Conservation (phyloP, 768 basidiomycete genomes). For the Hericium erinaceus region DNA sequence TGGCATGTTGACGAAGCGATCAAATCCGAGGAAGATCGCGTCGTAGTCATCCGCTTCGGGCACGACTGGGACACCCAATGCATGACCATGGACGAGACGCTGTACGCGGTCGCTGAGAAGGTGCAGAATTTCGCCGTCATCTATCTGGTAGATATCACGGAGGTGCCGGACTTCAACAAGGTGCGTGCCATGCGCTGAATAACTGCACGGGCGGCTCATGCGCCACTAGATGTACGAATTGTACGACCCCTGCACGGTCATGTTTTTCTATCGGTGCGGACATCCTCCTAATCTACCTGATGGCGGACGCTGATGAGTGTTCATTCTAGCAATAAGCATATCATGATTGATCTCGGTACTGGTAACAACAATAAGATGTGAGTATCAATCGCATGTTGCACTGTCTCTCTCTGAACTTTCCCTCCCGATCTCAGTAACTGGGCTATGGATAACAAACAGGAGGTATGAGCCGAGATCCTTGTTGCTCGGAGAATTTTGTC, state of each 20-base stretch:
- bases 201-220: neutral
- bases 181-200: constrained; percentile 28
- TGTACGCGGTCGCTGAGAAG: constrained; percentile 86
- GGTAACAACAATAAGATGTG: constrained; percentile 99
- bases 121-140: constrained; percentile 99
- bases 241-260: constrained; percentile 94
- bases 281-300: too few relatives aligned
- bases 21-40: constrained; percentile 92
- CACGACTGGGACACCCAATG: constrained; percentile 91
- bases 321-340: constrained; percentile 80
- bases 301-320: too few relatives aligned
- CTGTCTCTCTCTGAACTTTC: neutral
- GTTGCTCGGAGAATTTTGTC: neutral
- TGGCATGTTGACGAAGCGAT: constrained; percentile 99
- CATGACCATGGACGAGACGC: constrained; percentile 99
- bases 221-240: constrained; percentile 87
- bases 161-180: constrained; percentile 99
- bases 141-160: constrained; percentile 89
- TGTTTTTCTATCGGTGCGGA: constrained; percentile 94
- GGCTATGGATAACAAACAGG: constrained; percentile 98
- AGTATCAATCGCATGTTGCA: constrained; percentile 21
- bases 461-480: constrained; percentile 41
- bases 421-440: constrained; percentile 61
- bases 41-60: constrained; percentile 91
- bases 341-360: constrained; percentile 99